phyloP scores from a whole-genome alignment of 2,329 filamentous ascomycete species.

The Gaeumannomyces tritici region DNA sequence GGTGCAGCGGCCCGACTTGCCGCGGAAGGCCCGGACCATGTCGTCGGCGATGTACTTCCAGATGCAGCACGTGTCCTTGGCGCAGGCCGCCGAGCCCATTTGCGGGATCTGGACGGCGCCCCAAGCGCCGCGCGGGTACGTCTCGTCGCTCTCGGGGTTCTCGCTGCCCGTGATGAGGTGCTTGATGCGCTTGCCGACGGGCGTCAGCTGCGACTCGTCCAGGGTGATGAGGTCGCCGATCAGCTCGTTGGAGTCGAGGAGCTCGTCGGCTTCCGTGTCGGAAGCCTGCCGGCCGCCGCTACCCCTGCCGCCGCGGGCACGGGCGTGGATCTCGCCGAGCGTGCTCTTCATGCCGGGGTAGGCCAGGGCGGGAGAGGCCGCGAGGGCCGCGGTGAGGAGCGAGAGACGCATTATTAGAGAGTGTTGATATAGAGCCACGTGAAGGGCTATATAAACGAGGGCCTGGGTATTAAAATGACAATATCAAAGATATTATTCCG shows the following conservation, averaged over 20 bases:
- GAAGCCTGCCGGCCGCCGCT: neutral
- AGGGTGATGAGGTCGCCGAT: conserved; percentile 29
- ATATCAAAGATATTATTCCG: neutral
- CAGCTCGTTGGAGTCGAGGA: conserved; percentile 4
- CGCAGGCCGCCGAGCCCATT: conserved; percentile 15
- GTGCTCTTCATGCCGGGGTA: conserved; percentile 1
- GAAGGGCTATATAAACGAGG: neutral
- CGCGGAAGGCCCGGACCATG: conserved; percentile 23
- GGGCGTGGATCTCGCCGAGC: neutral
- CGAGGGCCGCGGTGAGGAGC: neutral
- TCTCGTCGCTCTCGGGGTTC: conserved; percentile 13
- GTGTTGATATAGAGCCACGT: no score
- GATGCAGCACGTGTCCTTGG: conserved; percentile 20
- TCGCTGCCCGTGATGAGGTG: conserved; percentile 21
- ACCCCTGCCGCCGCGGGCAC: neutral
- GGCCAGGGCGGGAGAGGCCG: conserved; percentile 1
- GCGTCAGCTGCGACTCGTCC: conserved; percentile 18
- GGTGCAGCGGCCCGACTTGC: conserved; percentile 22
- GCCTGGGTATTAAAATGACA: neutral
- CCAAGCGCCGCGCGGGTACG: conserved; percentile 5
- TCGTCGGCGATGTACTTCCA: conserved; percentile 28
- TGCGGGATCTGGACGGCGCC: neutral
- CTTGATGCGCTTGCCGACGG: conserved; percentile 26
- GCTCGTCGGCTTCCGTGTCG: neutral
- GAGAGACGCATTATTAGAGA: neutral